These are phyloP conservation scores for Cystobasidium pallidum DNA, from an alignment of 1,284 basidiomycete genomes.

Conservation along the genomic window DNA sequence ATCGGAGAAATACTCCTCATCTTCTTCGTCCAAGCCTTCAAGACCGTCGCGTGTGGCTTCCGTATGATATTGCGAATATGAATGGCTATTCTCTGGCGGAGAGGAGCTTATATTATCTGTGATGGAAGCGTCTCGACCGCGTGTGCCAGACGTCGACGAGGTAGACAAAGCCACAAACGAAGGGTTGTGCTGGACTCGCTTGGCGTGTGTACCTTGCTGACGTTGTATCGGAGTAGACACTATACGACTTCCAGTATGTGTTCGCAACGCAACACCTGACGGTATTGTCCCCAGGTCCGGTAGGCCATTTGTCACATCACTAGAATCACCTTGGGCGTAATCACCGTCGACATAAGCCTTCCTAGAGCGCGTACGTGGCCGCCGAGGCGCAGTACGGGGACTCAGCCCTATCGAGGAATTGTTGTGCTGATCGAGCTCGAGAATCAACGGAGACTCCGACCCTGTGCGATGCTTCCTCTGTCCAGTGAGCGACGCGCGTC, in stretches of 20 bases:
- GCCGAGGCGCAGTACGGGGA: conserved; percentile 26
- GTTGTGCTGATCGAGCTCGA: conserved; percentile 43
- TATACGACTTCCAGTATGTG: conserved; percentile 16
- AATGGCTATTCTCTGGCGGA: conserved; percentile 11
- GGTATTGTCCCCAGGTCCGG: neutral
- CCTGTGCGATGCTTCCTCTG: conserved; percentile 11
- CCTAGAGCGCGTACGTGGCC: neutral
- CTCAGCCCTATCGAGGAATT: conserved; percentile 34
- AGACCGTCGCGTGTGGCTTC: neutral
- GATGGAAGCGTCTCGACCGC: conserved; percentile 13
- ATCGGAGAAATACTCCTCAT: conserved; percentile 24
- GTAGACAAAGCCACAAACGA: conserved; percentile 21
- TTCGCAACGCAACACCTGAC: neutral
- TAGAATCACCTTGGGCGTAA: conserved; percentile 2
- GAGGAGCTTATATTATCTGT: conserved; percentile 22
- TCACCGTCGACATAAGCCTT: neutral
- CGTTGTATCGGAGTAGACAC: conserved; percentile 31
- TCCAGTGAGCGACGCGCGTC: neutral
- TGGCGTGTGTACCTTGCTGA: conserved; percentile 2
- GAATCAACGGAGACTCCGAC: conserved; percentile 17
- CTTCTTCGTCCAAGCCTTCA: conserved; percentile 22
- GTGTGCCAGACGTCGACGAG: conserved; percentile 33
- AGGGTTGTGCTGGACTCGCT: neutral
- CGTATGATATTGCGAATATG: neutral
- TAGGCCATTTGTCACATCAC: neutral